Evolutionary conservation across 768 basidiomycete species (phyloP).

Genomic region (Serendipita sp.): DNA sequence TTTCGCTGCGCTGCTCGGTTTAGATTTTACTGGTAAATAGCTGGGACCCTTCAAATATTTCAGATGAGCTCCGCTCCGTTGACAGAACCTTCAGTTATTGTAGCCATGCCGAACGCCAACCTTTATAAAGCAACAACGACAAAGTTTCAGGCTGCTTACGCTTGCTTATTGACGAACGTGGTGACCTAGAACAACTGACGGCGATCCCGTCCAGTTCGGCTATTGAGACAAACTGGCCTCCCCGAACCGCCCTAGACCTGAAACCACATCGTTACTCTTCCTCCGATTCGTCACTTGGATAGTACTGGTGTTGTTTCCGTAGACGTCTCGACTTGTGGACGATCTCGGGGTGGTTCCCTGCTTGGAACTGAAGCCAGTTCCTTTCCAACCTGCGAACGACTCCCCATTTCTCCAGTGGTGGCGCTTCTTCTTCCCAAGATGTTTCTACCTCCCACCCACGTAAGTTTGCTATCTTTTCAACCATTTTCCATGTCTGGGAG

Average conservation of each 20-base stretch:
- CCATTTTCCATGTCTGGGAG: conserved; percentile 58
- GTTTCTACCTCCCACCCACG: conserved; percentile 63
- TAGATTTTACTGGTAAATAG: no score
- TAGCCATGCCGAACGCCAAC: no score
- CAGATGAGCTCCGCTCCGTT: no score
- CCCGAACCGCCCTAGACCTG: neutral
- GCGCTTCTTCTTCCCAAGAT: conserved; percentile 29
- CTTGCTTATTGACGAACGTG: no score
- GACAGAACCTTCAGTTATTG: no score
- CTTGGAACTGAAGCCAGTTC: conserved; percentile 54
- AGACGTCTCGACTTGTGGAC: neutral
- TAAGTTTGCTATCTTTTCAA: conserved; percentile 52
- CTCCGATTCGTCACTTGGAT: conserved; percentile 3
- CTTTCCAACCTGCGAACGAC: conserved; percentile 45
- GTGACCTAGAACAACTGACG: no score
- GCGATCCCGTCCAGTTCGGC: no score
- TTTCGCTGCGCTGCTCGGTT: no score
- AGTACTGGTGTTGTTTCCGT: neutral
- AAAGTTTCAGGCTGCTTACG: no score
- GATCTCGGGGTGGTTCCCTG: conserved; percentile 26
- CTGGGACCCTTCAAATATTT: no score
- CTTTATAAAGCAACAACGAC: no score
- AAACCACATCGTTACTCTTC: neutral
- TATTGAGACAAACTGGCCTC: no score
- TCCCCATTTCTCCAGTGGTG: conserved; percentile 35